Evolutionary conservation across 192 early-diverging fungal genomes (phyloP), one percentile per base, ranked within the genome.

Genomic region (Linnemannia zychae): DNA sequence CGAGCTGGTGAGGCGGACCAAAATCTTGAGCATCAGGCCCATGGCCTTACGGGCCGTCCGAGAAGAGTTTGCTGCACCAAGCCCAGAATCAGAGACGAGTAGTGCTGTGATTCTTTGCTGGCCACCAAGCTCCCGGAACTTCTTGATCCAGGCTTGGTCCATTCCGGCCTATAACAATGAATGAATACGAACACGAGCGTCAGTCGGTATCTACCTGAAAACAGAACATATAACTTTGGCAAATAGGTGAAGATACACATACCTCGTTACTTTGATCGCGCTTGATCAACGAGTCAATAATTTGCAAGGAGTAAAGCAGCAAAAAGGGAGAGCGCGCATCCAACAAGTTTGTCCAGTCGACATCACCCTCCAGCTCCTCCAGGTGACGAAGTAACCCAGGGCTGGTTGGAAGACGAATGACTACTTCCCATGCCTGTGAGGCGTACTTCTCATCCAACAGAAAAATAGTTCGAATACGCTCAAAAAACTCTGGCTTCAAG

Each of bases 241-340:
- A 33, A 36, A 16, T 6, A 4, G 50, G 1, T 5, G n/a, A n/a
- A 31, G n/a, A 1, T 46, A 18, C 22, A 22, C 71, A n/a, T 78
- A 87, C 85, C 49, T 78, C 46, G 16, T 28, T 34, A 7, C 38
- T 40, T 44, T 90, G 87, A 17, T 79, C 84, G 2, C 77, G 80
- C 53, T 78, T 90, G 63, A 90, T 80, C 37, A 90, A 50, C 22
- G 69, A 86, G 67, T 88, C 74, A 7, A 90, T 44, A 36, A 90
- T 90, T 38, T 90, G 89, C 24, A 90, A 63, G 16, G 87, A 79
- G 72, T 90, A 90, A 34, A 90, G 84, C 24, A 90, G 75, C 53
- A 86, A 73, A 67, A 90, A 90, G 1, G 89, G 89, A 1, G 89
- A 90, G 38, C 87, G 76, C 18, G 71, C 68, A 76, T 88, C 87